Conservation (phyloP, 371 early-diverging fungal species). For the Mucor lusitanicus region DNA sequence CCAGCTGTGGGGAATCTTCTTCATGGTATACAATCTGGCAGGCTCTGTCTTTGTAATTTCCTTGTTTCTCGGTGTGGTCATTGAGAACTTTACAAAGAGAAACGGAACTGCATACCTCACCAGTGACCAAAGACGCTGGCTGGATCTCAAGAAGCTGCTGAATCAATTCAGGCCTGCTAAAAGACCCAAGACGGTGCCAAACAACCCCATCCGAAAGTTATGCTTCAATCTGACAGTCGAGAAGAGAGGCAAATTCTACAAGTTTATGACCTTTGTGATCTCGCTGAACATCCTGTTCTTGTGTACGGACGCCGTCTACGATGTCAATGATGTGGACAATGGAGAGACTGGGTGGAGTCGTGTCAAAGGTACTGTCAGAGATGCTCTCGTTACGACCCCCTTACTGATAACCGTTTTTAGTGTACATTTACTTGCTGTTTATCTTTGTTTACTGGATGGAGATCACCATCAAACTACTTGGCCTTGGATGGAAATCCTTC, state of each 20-base stretch:
- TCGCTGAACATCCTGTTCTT: conserved; percentile 55
- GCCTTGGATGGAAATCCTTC: conserved; percentile 61
- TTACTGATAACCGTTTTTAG: conserved; percentile 15
- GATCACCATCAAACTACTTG: conserved; percentile 51
- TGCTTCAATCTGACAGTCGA: conserved; percentile 52
- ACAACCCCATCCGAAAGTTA: conserved; percentile 36
- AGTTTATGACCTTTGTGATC: conserved; percentile 51
- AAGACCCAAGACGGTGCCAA: conserved; percentile 44
- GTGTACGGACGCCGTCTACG: conserved; percentile 48
- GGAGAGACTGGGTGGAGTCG: conserved; percentile 23
- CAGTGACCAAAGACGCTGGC: conserved; percentile 70
- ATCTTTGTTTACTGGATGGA: conserved; percentile 56
- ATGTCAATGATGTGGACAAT: conserved; percentile 19
- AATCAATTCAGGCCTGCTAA: conserved; percentile 63
- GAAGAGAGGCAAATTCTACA: conserved; percentile 56
- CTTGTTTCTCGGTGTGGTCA: conserved; percentile 71
- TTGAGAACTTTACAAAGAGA: conserved; percentile 65
- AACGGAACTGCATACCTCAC: conserved; percentile 70
- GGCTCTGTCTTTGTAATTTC: conserved; percentile 68
- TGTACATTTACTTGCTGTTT: conserved; percentile 50
- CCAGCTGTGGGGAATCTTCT: conserved; percentile 63
- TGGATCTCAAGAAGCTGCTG: conserved; percentile 68
- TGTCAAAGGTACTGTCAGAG: conserved; percentile 27
- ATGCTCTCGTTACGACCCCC: too few relatives aligned
- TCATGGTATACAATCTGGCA: conserved; percentile 65